Base-by-base conservation (phyloP, 495 filamentous ascomycete species). In the Jackrogersella minutella region DNA sequence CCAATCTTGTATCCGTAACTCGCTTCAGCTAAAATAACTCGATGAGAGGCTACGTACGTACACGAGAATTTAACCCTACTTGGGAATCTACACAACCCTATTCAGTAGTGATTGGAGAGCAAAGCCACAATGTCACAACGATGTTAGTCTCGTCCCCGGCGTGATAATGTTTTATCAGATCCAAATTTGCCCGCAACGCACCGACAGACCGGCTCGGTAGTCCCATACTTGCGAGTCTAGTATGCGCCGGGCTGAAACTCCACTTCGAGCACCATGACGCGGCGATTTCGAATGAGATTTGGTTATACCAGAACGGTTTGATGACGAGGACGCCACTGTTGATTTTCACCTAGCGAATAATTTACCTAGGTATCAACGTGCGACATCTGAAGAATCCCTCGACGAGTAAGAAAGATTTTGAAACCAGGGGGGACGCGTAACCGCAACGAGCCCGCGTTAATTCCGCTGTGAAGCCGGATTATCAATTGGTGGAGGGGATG, bases 361-460 rank as follows among this genome's bases (percentile, higher is more conserved):
- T 21, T 21, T 50, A 33, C 21, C 21, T 41, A 41, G 14, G 39
- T 19, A n/a, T 14, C 17, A 43, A 19, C 17, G 17, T 43, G 40
- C 40, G 40, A 43, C 40, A 43, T 16, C 19, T 43, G 26, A 28
- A 36, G 30, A 36, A 24, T 30, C 17, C 8, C 30, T 52, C 31
- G 49, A 52, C 5, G 30, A 52, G 30, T 52, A 3, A n/a, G n/a
- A n/a, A 5, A 24, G 49, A 21, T 36, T 36, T 52, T 52, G 49
- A 52, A 52, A 52, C 49, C 31, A 22, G 28, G 49, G 41, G 7
- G 30, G 49, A 52, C 49, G 49, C 49, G 49, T 52, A 52, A 52
- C 49, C 49, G 49, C 14, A 52, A 52, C 36, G 17, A 33, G 30
- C 17, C 30, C 49, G 49, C 17, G 30, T 52, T 52, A 52, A 52